phyloP scores from a whole-genome alignment of 176 grass and related monocot genomes.

The Musa troglodytarum region DNA sequence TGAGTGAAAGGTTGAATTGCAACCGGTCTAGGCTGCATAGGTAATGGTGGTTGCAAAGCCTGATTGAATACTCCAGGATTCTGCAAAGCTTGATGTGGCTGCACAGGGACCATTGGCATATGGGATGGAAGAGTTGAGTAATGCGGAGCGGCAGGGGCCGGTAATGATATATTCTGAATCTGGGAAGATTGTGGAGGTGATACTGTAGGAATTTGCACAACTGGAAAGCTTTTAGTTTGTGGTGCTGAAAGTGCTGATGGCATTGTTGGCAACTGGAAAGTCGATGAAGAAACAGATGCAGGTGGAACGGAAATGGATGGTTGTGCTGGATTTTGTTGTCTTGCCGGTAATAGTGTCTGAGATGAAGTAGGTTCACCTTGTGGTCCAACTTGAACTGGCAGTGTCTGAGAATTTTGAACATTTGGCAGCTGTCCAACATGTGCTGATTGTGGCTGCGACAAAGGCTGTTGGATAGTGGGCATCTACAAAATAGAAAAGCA shows the following conservation, averaged over 20 bases:
- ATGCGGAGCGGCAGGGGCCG: slow-evolving; percentile 37
- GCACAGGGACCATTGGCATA: slow-evolving; percentile 34
- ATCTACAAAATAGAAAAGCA: slow-evolving; percentile 21
- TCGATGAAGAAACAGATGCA: slow-evolving; percentile 37
- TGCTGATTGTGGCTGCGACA: slow-evolving; percentile 40
- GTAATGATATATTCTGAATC: slow-evolving; percentile 41
- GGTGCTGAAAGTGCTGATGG: slow-evolving; percentile 28
- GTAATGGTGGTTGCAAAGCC: slow-evolving; percentile 63
- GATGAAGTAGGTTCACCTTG: slow-evolving; percentile 34
- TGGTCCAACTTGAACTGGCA: slow-evolving; percentile 27
- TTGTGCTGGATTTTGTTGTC: slow-evolving; percentile 30
- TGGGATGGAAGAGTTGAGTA: slow-evolving; percentile 51
- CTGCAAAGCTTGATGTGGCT: slow-evolving; percentile 55
- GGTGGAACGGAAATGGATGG: slow-evolving; percentile 36
- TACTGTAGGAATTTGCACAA: slow-evolving; percentile 33
- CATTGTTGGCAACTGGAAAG: slow-evolving; percentile 22
- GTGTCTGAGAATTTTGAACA: slow-evolving; percentile 26
- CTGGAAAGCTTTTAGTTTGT: slow-evolving; percentile 44
- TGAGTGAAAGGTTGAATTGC: slow-evolving; percentile 49
- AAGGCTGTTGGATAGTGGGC: slow-evolving; percentile 32
- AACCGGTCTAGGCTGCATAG: slow-evolving; percentile 62
- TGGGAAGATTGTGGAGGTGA: slow-evolving; percentile 49
- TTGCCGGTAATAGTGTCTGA: slow-evolving; percentile 32
- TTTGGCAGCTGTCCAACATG: slow-evolving; percentile 25
- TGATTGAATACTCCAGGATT: slow-evolving; percentile 72